A percentile compares a stretch with the other conserved stretches of the same genome.
Evolutionary conservation across 805 yeast genomes (phyloP).

Genomic region (Yarrowia porcina): DNA sequence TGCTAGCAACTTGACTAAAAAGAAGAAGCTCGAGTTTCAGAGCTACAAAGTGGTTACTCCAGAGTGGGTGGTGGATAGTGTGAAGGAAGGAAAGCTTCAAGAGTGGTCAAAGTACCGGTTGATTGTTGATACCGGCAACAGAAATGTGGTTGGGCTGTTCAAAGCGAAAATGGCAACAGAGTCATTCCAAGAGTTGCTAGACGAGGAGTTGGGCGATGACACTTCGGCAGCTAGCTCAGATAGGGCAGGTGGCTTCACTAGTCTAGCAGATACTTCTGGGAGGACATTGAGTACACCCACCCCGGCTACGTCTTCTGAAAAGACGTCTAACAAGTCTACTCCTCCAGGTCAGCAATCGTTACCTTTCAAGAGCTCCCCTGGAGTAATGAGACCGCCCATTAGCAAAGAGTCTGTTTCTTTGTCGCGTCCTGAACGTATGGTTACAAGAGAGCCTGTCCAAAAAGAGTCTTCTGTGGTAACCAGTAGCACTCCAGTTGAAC

Average conservation of each 20-base stretch:
- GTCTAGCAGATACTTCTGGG: background rate
- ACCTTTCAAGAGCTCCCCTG: no score
- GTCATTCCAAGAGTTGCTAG: conserved; percentile 7
- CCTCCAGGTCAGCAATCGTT: no score
- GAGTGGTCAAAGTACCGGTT: conserved; percentile 67
- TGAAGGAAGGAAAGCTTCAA: conserved; percentile 46
- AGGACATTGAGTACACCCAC: no score
- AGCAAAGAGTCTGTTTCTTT: background rate
- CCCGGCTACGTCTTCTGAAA: no score
- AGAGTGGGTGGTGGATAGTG: conserved; percentile 71
- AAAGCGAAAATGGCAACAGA: background rate
- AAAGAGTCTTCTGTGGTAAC: no score
- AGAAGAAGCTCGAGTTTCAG: conserved; percentile 62
- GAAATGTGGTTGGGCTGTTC: background rate
- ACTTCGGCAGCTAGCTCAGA: no score
- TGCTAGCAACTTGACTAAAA: conserved; percentile 73
- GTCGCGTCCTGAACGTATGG: no score
- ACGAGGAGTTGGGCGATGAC: conserved; percentile 2
- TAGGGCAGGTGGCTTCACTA: no score
- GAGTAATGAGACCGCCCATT: background rate
- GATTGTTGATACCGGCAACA: background rate
- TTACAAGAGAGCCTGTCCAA: no score
- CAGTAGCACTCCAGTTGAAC: no score
- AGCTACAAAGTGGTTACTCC: conserved; percentile 77
- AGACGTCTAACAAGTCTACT: no score